Evolutionary conservation across 1,139 yeast genomes (phyloP).

Genomic region (Debaryomyces udenii): DNA sequence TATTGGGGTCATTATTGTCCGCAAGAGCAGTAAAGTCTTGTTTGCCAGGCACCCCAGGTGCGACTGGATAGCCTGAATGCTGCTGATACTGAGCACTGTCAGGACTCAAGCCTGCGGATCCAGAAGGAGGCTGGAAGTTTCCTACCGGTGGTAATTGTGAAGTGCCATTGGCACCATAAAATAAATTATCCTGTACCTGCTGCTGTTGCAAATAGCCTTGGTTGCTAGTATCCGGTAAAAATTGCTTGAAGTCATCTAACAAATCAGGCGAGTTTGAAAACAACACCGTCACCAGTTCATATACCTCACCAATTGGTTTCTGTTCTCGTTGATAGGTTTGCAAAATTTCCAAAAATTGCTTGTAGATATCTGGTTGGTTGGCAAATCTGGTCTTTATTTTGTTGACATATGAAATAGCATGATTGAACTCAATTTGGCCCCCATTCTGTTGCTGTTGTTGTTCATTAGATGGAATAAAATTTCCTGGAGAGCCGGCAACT

Average conservation of each 20-base stretch:
- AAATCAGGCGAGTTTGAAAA: conserved; percentile 94
- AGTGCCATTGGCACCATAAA: conserved; percentile 29
- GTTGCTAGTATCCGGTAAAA: conserved; percentile 84
- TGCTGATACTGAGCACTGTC: conserved; percentile 21
- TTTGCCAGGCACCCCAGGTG: conserved; percentile 14
- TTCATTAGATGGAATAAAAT: conserved; percentile 17
- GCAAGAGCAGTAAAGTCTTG: conserved; percentile 19
- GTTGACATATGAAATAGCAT: conserved; percentile 94
- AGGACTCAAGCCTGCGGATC: conserved; percentile 37
- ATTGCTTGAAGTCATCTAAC: conserved; percentile 91
- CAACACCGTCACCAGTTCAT: conserved; percentile 85
- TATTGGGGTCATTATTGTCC: conserved; percentile 15
- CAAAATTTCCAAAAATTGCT: conserved; percentile 88
- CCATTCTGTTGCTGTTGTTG: conserved; percentile 42
- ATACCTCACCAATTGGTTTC: conserved; percentile 92
- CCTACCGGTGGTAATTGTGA: conserved; percentile 92
- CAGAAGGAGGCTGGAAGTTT: conserved; percentile 81
- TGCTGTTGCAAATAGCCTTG: conserved; percentile 26
- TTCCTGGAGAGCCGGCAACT: conserved; percentile 13
- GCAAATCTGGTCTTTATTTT: conserved; percentile 93
- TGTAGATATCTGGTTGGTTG: conserved; percentile 93
- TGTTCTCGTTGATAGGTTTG: conserved; percentile 97
- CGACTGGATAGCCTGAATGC: conserved; percentile 7
- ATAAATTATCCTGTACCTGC: conserved; percentile 26
- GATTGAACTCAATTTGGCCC: conserved; percentile 94